Evolutionary conservation across 2,329 filamentous ascomycete genomes (phyloP).

Genomic region (Fusarium coffeatum): DNA sequence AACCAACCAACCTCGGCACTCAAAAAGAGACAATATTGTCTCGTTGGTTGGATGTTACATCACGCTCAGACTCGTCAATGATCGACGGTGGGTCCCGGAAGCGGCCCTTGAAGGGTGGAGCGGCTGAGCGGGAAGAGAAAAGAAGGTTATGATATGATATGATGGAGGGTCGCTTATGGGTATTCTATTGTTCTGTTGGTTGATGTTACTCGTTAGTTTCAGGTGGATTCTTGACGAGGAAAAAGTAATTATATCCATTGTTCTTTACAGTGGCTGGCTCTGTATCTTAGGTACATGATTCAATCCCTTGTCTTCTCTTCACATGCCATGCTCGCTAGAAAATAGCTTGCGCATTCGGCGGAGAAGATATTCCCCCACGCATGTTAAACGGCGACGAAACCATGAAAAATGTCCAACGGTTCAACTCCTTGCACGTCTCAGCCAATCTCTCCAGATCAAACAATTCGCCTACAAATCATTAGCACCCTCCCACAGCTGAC

Average conservation of each 20-base stretch:
- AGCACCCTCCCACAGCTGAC: too few species aligned
- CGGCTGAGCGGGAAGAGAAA: neutral
- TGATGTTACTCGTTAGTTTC: neutral
- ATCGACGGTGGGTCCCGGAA: conserved; percentile 3
- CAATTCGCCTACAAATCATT: conserved; percentile 46
- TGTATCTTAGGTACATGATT: neutral
- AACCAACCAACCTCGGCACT: neutral
- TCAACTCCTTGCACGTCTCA: conserved; percentile 64
- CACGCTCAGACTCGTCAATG: neutral
- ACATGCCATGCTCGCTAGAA: conserved; percentile 4
- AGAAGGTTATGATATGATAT: neutral
- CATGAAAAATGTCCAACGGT: conserved; percentile 62
- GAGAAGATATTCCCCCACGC: conserved; percentile 24
- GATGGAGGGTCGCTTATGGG: neutral
- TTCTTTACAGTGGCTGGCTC: neutral
- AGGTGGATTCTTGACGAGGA: neutral
- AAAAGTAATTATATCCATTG: conserved; percentile 1
- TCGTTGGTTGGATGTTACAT: conserved; percentile 5
- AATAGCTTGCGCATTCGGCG: conserved; percentile 31
- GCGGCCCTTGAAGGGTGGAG: neutral
- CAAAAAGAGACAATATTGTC: neutral
- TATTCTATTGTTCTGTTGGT: neutral
- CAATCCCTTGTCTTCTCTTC: neutral
- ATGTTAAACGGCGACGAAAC: conserved; percentile 59
- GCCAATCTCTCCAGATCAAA: conserved; percentile 51